Conservation (phyloP, 139 green algal species). For the Chlamydomonas urium region DNA sequence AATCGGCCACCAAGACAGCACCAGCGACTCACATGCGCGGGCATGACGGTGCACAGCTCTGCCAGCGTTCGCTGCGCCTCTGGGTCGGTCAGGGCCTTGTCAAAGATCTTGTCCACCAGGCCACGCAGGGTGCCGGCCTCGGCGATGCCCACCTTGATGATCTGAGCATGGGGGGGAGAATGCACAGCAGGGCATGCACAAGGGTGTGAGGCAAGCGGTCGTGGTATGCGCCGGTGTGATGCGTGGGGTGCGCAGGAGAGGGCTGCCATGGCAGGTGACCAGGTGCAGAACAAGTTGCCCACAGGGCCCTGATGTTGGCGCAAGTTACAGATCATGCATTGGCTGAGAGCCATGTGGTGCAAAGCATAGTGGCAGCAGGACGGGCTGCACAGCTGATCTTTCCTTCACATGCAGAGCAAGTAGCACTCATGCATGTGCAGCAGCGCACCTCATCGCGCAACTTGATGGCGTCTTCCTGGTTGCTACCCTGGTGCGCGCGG, state of each 20-base stretch:
- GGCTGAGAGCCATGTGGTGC: background rate
- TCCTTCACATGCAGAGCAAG: background rate
- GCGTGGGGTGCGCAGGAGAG: slow-evolving; percentile 4
- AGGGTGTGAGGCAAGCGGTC: background rate
- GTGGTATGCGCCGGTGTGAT: too few relatives aligned
- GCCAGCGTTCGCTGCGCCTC: background rate
- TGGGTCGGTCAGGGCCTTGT: background rate
- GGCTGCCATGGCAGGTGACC: background rate
- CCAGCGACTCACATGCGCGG: too few relatives aligned
- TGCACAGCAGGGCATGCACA: background rate
- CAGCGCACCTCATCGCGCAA: slow-evolving; percentile 14
- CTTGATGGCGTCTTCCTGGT: background rate
- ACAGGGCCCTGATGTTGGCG: background rate
- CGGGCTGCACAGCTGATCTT: background rate
- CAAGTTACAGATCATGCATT: background rate
- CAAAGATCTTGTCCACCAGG: slow-evolving; percentile 8
- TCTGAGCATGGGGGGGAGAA: background rate
- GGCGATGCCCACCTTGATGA: background rate
- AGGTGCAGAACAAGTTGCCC: background rate
- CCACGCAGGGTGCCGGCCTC: slow-evolving; percentile 10
- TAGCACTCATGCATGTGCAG: background rate
- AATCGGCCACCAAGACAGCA: too few relatives aligned
- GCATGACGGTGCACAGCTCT: background rate
- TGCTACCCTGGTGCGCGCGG: background rate
- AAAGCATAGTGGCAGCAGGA: background rate